Evolutionary conservation across 2,329 filamentous ascomycete genomes (phyloP), one percentile per base, ranked within the genome.

Genomic region (Neonectria neomacrospora): DNA sequence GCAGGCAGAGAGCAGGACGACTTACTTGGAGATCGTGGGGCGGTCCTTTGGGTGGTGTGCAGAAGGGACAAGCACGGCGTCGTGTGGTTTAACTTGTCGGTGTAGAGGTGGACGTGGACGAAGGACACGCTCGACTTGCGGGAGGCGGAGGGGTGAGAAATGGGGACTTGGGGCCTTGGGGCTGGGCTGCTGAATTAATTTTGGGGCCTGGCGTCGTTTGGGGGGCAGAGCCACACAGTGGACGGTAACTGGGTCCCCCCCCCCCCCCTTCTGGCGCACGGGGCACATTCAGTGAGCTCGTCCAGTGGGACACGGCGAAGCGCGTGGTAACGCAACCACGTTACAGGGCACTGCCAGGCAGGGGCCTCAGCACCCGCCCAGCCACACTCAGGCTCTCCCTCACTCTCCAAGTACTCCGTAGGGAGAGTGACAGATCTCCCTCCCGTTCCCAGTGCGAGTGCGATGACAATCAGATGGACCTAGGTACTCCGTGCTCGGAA

Each of bases 41-140:
- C 61, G 55, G 70, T 74, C 71, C 73, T 73, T 71, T 66, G 58
- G 67, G 71, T 71, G 72, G 71, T 71, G 67, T 72, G 71, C 70
- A 73, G 71, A 71, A 70, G 48, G 51, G 61, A 72, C 71, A 71
- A 72, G 70, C 71, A 74, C 68, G 70, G 73, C 69, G 71, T 71
- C 65, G 66, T 66, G 60, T 70, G 69, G 71, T 71, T 70, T 70
- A 68, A 73, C 67, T 73, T 74, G 73, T 74, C 73, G 73, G 73
- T 74, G 73, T 74, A 70, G 67, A 67, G 71, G 64, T 67, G 68
- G 66, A 69, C 63, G 61, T 67, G 67, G 61, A 72, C 55, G 54
- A 58, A 61, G 64, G 54, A 64, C 57, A 65, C 60, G 59, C 68
- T 71, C 56, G 44, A 67, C 37, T 56, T 61, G 61, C 54, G 56